Evolutionary conservation across 805 yeast species (phyloP), one percentile per base, ranked within the genome.

Genomic region (Yarrowia bubula): DNA sequence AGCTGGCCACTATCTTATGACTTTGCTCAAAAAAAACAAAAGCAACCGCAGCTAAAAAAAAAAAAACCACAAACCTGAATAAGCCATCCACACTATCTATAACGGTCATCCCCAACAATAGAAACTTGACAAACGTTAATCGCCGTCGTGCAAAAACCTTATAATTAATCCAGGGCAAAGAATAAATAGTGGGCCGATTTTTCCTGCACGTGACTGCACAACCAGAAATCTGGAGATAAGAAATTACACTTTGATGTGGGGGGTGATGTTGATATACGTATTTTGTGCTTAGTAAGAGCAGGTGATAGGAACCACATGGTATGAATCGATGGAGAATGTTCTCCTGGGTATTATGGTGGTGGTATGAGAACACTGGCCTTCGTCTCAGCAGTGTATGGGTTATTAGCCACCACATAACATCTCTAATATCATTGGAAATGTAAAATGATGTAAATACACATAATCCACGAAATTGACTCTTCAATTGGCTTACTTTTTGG

Each of bases 21-120:
- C 39, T 9, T n/a, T n/a, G 10, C 14, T n/a, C 14, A 11, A 37
- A 37, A 37, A 10, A 13, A 14, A 38, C 41, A 38, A 38, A 38
- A 38, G n/a, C n/a, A 8, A n/a, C 4, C 15, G n/a, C 18, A 8
- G 28, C 28, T 22, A 5, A 22, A 22, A 22, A 17, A 22, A 22
- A 17, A 41, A 15, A 22, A 44, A 28, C 50, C 32, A 44, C 50
- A 44, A 44, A 44, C 47, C 47, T 22, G 28, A 22, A 5, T 22
- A 22, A 22, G 28, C 28, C 28, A 22, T 22, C 28, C 28, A 22
- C 28, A 22, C 28, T 22, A 22, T 22, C 10, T 35, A 46, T 17
- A 46, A 46, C 50, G 50, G 18, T 46, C 13, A n/a, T 28, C 35
- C 50, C 50, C 50, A 46, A 46, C 50, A 46, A 46, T 46, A 46